Base-by-base conservation (phyloP, 2,329 filamentous ascomycete species). In the Cercospora beticola region DNA sequence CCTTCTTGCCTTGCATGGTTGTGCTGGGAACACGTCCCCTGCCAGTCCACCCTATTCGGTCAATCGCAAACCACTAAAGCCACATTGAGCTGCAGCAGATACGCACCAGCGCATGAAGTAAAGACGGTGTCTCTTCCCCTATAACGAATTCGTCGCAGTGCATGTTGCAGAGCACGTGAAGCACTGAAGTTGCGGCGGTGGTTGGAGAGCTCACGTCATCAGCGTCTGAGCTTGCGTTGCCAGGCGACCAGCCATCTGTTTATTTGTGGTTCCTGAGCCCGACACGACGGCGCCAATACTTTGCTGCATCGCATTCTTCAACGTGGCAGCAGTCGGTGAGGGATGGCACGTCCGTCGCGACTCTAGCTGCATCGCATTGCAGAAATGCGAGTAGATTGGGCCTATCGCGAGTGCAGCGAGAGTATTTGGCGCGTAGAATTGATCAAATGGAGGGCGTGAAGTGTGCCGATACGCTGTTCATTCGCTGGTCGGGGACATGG, bases 301-400 rank as follows among this genome's bases (percentile, higher is more conserved):
- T 6, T 31, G 56, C 23, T 36, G 56, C 56, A 28, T 56, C 23
- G 49, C 21, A 9, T 56, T n/a, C 30, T 59, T 5, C 56, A 59
- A 59, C 56, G 30, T 59, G 56, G 56, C 56, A 59, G 16, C 56
- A 33, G 28, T 59, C 56, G 56, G 56, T 58, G 30, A 36, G 30
- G 26, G 56, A 59, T 31, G 18, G 56, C 30, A 59, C n/a, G 56
- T 31, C 54, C 54, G 54, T 16, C 23, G 14, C 14, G 26, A 28
- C 28, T 57, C 56, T 59, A 59, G 56, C 56, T 59, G 56, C 56
- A 36, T 21, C 30, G 28, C n/a, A 59, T 10, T 36, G 56, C 56
- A 59, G 56, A 59, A 59, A 33, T 58, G 28, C 9, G 16, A 59
- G 16, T 4, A n/a, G 6, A 7, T 36, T 9, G 28, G 28, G 18